Evolutionary conservation across 352 stramenopile species (phyloP).

Genomic region (Sclerospora graminicola): DNA sequence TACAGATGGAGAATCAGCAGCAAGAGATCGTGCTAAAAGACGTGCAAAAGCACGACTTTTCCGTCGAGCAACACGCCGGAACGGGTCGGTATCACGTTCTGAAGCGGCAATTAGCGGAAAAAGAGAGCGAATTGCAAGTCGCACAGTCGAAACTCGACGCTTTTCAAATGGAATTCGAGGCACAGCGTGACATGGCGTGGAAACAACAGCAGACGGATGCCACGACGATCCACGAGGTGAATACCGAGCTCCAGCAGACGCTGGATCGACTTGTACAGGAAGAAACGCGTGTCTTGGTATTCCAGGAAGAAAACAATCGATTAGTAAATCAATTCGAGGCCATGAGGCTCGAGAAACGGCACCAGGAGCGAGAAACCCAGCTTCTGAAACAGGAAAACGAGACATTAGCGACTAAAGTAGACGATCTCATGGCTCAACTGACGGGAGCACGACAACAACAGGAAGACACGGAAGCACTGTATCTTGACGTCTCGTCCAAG

Average conservation of each 20-base stretch:
- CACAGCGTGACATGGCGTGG: slow-evolving; percentile 9
- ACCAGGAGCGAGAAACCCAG: slow-evolving; percentile 30
- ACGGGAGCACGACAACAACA: slow-evolving; percentile 35
- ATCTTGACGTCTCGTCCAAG: slow-evolving; percentile 46
- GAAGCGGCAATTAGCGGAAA: slow-evolving; percentile 38
- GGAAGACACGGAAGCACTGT: slow-evolving; percentile 43
- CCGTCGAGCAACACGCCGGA: slow-evolving; percentile 41
- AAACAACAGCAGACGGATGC: slow-evolving; percentile 21
- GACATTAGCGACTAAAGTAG: slow-evolving; percentile 22
- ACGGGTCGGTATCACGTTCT: slow-evolving; percentile 36
- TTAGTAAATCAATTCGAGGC: slow-evolving; percentile 36
- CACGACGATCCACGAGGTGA: slow-evolving; percentile 21
- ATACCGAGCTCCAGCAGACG: slow-evolving; percentile 20
- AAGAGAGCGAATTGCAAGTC: slow-evolving; percentile 36
- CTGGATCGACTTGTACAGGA: slow-evolving; percentile 23
- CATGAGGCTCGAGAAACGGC: slow-evolving; percentile 37
- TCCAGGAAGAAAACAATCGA: slow-evolving; percentile 46
- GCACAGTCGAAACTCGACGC: slow-evolving; percentile 37
- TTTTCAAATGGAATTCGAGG: slow-evolving; percentile 39
- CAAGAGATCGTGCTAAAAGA: slow-evolving; percentile 18
- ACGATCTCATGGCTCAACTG: slow-evolving; percentile 37
- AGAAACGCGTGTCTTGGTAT: slow-evolving; percentile 34
- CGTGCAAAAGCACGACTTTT: slow-evolving; percentile 19
- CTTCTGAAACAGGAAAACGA: slow-evolving; percentile 21
- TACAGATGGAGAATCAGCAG: slow-evolving; percentile 24